These are phyloP conservation scores for Coniochaeta ligniaria DNA, from an alignment of 2,329 filamentous ascomycete genomes.

Conservation along the genomic window DNA sequence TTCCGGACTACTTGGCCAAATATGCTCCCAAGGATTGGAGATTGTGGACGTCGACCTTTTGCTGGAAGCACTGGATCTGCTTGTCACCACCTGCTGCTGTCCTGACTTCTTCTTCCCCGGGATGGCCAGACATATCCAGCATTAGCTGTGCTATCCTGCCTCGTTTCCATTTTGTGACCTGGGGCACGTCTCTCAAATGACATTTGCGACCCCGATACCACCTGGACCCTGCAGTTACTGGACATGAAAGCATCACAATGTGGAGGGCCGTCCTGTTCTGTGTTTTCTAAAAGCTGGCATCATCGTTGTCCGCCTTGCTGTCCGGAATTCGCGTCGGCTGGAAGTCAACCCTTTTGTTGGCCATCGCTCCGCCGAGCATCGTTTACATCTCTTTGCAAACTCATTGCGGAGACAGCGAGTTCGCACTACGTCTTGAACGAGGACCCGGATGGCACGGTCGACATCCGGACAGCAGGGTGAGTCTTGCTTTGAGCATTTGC, in stretches of 20 bases:
- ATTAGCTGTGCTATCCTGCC: neutral
- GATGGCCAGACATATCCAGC: neutral
- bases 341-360: neutral
- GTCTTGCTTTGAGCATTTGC: neutral
- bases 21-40: neutral
- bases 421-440: neutral
- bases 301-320: neutral
- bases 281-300: neutral
- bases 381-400: neutral
- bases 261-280: neutral
- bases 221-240: neutral
- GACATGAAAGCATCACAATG: neutral
- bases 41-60: neutral
- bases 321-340: neutral
- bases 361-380: neutral
- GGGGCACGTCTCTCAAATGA: neutral
- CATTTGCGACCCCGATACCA: neutral
- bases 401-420: neutral
- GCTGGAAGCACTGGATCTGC: neutral
- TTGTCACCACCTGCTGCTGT: neutral
- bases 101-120: neutral
- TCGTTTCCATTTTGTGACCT: neutral
- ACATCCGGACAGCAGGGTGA: neutral
- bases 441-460: neutral
- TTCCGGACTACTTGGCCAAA: neutral